Conservation (phyloP, 2,329 filamentous ascomycete genomes). For the Hymenoscyphus salicellus region DNA sequence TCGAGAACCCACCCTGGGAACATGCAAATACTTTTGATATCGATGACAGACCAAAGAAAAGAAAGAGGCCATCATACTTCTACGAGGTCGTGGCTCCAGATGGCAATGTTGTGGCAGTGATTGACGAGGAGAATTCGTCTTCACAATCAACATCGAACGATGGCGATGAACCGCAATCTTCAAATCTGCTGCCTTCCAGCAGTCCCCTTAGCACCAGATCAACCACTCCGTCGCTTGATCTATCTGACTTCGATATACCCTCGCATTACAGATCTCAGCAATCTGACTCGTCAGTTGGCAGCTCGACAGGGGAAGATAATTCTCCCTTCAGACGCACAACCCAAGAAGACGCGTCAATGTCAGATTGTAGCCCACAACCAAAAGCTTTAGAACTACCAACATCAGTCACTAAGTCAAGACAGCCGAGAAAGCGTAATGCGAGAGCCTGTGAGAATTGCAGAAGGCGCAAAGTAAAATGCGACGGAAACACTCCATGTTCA, state of each 20-base stretch:
- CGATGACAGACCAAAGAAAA: conserved; percentile 36
- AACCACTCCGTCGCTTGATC: conserved; percentile 5
- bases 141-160: not conserved
- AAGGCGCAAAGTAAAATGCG: no score
- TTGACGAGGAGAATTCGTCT: conserved; percentile 23
- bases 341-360: not conserved
- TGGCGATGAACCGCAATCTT: conserved; percentile 12
- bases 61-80: conserved; percentile 30
- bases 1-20: conserved; percentile 42
- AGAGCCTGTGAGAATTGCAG: no score
- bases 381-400: not conserved
- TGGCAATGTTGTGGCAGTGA: conserved; percentile 29
- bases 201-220: conserved; percentile 11
- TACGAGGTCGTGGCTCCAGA: conserved; percentile 34
- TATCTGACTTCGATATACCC: not conserved
- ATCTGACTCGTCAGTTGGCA: conserved; percentile 1
- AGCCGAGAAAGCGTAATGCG: no score
- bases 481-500: no score
- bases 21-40: conserved; percentile 33
- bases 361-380: not conserved
- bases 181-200: conserved; percentile 12
- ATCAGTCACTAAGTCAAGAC: no score
- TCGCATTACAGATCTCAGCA: not conserved
- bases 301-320: not conserved
- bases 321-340: not conserved